These are phyloP conservation scores for Rhypophila decipiens DNA, from an alignment of 495 filamentous ascomycete species.

Conservation along the genomic window DNA sequence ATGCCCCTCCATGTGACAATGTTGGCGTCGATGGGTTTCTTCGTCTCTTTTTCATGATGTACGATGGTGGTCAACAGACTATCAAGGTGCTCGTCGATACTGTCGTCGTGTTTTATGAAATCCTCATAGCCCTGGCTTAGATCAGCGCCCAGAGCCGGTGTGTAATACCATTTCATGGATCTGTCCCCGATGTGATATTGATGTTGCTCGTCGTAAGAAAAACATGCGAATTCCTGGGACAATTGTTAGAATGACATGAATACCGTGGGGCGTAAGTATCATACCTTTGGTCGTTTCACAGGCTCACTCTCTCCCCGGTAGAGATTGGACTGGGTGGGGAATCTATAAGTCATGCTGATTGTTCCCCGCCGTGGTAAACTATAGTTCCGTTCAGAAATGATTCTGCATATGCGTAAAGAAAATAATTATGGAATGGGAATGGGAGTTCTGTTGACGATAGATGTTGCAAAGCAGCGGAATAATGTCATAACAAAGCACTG, in stretches of 20 bases:
- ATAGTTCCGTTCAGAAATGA: too few relatives aligned
- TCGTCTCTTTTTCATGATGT: constrained; percentile 59
- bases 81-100: constrained; percentile 81
- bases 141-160: constrained; percentile 62
- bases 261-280: too few relatives aligned
- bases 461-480: too few relatives aligned
- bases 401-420: too few relatives aligned
- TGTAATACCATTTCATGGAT: constrained; percentile 83
- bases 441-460: too few relatives aligned
- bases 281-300: constrained; percentile 66
- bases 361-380: too few relatives aligned
- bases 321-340: constrained; percentile 57
- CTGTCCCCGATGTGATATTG: constrained; percentile 67
- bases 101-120: constrained; percentile 78
- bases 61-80: constrained; percentile 71
- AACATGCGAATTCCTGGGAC: constrained; percentile 75
- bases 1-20: constrained; percentile 94
- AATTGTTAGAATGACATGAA: too few relatives aligned
- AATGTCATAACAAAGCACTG: too few relatives aligned
- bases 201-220: constrained; percentile 84
- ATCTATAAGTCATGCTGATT: constrained; percentile 29
- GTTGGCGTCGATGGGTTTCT: constrained; percentile 63
- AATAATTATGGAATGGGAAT: too few relatives aligned
- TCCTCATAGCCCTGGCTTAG: constrained; percentile 73
- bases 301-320: constrained; percentile 55